phyloP scores from a whole-genome alignment of 257 asterid species.

The Jacaranda mimosifolia region DNA sequence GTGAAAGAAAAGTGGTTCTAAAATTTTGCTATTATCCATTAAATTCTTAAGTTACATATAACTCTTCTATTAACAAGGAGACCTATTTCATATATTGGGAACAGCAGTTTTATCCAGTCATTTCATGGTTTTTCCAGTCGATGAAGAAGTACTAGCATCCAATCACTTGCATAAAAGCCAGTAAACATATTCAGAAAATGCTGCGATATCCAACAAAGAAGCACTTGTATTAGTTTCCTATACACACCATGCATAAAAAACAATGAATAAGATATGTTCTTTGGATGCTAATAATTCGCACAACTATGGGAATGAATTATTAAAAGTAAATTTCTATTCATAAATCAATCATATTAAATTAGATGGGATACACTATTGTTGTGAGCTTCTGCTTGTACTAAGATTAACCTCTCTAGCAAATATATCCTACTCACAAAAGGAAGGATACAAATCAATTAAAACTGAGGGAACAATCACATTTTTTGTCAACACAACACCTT shows the following conservation, averaged over 20 bases:
- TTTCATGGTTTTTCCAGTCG: neutral
- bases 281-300: neutral
- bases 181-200: neutral
- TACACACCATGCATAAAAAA: neutral
- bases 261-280: neutral
- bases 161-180: slow-evolving; percentile 2
- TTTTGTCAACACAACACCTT: neutral
- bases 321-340: neutral
- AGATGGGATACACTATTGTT: neutral
- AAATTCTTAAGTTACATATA: neutral
- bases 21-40: neutral
- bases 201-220: neutral
- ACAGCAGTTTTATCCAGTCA: neutral
- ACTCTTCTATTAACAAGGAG: neutral
- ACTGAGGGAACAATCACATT: neutral
- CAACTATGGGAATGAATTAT: slow-evolving; percentile 7
- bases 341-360: neutral
- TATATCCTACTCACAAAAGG: neutral
- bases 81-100: neutral
- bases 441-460: neutral
- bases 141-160: slow-evolving; percentile 21
- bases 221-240: neutral
- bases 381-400: neutral
- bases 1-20: neutral
- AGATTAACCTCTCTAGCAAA: neutral